phyloP scores from a whole-genome alignment of 2,329 filamentous ascomycete genomes.

The Cladophialophora carrionii region DNA sequence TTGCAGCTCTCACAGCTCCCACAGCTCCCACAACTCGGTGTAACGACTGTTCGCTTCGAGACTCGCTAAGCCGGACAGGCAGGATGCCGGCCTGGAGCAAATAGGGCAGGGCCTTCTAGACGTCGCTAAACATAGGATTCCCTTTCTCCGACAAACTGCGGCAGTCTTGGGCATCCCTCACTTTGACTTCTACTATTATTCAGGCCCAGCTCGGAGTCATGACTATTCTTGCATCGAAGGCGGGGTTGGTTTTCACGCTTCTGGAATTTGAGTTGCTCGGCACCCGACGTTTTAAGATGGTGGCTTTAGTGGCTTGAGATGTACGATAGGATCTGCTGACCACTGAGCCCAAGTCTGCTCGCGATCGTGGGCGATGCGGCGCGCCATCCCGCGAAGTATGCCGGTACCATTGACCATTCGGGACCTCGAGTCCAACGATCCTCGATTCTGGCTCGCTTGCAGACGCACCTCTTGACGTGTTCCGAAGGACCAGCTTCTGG shows the following conservation, averaged over 20 bases:
- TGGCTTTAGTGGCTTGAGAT: conserved; percentile 9
- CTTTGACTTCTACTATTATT: not conserved
- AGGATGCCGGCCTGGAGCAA: not conserved
- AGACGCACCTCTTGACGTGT: not conserved
- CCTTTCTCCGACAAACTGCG: not conserved
- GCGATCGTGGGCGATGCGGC: not conserved
- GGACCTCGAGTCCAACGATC: not conserved
- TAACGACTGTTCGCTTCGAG: conserved; percentile 4
- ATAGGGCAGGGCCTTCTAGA: not conserved
- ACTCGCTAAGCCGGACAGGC: not conserved
- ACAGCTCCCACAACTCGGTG: not conserved
- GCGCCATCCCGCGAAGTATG: not conserved
- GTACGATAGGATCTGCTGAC: conserved; percentile 3
- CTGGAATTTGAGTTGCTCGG: conserved; percentile 6
- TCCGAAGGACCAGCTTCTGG: not conserved
- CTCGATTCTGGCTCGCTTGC: not conserved
- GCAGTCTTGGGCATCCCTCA: not conserved
- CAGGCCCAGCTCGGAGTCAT: not conserved
- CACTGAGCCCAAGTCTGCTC: not conserved
- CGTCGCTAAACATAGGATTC: not conserved
- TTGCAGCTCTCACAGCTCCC: not conserved
- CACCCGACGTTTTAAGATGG: not conserved
- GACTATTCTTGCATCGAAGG: not conserved
- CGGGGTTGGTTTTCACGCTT: conserved; percentile 5
- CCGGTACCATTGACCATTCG: not conserved